A percentile compares a stretch with the other conserved stretches of the same genome.
phyloP scores from a whole-genome alignment of 495 filamentous ascomycete genomes.

The Aspergillus kassunensis region DNA sequence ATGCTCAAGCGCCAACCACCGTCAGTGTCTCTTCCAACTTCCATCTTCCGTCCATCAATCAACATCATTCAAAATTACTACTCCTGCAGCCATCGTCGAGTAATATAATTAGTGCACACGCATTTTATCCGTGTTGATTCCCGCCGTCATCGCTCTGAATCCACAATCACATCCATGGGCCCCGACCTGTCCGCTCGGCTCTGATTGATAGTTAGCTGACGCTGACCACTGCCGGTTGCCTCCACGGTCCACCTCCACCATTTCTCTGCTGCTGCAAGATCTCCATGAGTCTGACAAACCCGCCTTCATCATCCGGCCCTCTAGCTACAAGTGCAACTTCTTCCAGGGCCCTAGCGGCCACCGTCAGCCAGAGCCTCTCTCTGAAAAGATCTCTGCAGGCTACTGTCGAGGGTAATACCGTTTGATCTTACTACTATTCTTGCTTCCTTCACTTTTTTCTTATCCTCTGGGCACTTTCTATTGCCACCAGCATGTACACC shows the following conservation, averaged over 20 bases:
- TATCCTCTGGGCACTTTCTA: conserved; percentile 10
- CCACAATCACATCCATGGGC: conserved; percentile 11
- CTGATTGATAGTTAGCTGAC: conserved; percentile 24
- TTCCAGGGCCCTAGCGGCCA: conserved; percentile 34
- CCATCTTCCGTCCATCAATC: conserved; percentile 10
- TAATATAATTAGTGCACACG: conserved; percentile 3
- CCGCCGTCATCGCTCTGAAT: conserved; percentile 9
- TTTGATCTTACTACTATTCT: conserved; percentile 16
- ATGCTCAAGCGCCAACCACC: conserved; percentile 9
- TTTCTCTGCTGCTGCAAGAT: not conserved
- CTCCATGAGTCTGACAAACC: conserved; percentile 53
- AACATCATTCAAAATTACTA: conserved; percentile 1
- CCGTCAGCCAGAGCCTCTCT: conserved; percentile 52
- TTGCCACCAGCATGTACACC: conserved; percentile 23
- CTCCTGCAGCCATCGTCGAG: conserved; percentile 10
- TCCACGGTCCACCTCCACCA: conserved; percentile 8
- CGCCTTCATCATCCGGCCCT: conserved; percentile 50
- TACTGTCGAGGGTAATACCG: conserved; percentile 70
- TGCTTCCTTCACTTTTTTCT: conserved; percentile 16
- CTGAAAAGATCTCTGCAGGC: conserved; percentile 72
- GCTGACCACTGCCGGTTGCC: conserved; percentile 11
- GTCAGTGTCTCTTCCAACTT: not conserved
- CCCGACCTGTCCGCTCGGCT: conserved; percentile 12
- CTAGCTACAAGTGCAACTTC: conserved; percentile 47
- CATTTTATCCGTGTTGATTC: conserved; percentile 6